A percentile compares a stretch with the other conserved stretches of the same genome.
Conservation (phyloP, 371 early-diverging fungal genomes). For the Capniomyces stellatus region DNA sequence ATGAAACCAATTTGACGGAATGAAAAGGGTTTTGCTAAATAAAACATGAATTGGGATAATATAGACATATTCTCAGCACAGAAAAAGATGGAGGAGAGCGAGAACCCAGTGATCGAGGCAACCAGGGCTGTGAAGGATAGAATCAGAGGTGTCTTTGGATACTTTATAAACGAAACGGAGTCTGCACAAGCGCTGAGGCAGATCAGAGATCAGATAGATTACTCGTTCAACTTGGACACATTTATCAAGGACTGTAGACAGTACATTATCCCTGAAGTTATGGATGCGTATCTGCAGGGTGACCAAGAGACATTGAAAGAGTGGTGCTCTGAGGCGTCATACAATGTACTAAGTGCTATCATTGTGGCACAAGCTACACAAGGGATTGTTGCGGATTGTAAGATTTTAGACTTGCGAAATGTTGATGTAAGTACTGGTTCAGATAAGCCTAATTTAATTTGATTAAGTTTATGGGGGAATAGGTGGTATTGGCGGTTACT, state of each 20-base stretch:
- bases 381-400: conserved; percentile 79
- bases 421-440: conserved; percentile 38
- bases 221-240: conserved; percentile 60
- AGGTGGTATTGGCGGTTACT: no score
- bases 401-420: conserved; percentile 78
- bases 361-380: conserved; percentile 70
- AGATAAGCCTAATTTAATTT: not conserved
- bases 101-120: conserved; percentile 68
- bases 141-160: conserved; percentile 47
- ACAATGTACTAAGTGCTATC: conserved; percentile 68
- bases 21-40: no score
- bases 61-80: conserved; percentile 52
- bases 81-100: conserved; percentile 72
- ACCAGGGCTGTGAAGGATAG: conserved; percentile 63
- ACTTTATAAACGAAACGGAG: conserved; percentile 84
- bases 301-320: conserved; percentile 63
- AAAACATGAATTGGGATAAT: conserved; percentile 5
- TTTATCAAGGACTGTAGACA: conserved; percentile 80
- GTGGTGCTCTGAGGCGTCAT: conserved; percentile 90
- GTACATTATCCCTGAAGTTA: conserved; percentile 87
- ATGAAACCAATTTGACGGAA: no score
- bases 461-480: no score
- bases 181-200: conserved; percentile 74
- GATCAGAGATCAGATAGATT: conserved; percentile 65
- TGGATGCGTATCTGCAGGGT: conserved; percentile 82